Conservation (phyloP, 345 rosid genomes). For the Eucalyptus erythrocorys region DNA sequence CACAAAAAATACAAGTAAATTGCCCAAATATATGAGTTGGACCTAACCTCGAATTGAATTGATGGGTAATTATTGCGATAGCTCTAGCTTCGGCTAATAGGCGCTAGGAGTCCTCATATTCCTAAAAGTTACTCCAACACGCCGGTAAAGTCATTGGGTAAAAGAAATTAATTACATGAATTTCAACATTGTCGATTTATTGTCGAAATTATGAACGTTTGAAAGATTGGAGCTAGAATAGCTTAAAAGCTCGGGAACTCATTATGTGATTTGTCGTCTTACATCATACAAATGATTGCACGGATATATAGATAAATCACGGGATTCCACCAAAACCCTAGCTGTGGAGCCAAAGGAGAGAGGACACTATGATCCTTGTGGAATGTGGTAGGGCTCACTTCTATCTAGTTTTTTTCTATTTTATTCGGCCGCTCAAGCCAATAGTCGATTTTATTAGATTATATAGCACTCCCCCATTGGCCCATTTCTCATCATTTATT, state of each 20-base stretch:
- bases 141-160: neutral
- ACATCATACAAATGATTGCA: neutral
- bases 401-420: neutral
- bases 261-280: neutral
- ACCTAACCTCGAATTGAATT: neutral
- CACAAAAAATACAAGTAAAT: neutral
- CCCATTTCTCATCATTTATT: neutral
- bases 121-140: neutral
- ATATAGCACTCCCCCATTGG: neutral
- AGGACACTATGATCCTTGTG: neutral
- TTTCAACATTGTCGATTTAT: neutral
- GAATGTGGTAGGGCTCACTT: neutral
- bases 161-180: neutral
- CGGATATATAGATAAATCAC: neutral
- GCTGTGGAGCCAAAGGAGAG: neutral
- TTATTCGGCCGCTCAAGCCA: neutral
- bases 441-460: neutral
- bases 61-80: neutral
- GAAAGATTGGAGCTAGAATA: neutral
- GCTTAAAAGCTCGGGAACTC: neutral
- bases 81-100: neutral
- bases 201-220: neutral
- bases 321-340: neutral
- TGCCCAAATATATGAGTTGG: neutral
- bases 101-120: neutral